These are phyloP conservation scores for Primulina huaijiensis DNA, from an alignment of 257 asterid species.

Conservation along the genomic window DNA sequence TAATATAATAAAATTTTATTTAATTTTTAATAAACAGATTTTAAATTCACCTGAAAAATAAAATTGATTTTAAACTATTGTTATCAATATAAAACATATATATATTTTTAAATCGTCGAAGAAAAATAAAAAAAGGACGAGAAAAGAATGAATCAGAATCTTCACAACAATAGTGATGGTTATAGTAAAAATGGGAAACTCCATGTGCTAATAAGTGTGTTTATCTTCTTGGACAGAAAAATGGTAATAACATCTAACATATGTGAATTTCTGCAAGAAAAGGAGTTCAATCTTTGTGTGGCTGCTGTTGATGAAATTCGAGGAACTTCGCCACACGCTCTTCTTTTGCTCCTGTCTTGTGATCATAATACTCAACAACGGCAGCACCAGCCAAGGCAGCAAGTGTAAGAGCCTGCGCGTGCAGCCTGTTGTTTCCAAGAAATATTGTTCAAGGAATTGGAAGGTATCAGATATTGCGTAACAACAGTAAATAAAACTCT, in stretches of 20 bases:
- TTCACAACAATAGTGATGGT: too few relatives aligned
- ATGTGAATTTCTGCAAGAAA: background rate
- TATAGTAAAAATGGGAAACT: too few relatives aligned
- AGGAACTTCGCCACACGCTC: constrained; percentile 80
- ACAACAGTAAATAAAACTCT: background rate
- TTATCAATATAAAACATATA: too few relatives aligned
- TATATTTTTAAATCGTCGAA: too few relatives aligned
- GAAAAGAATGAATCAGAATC: too few relatives aligned
- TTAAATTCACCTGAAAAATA: too few relatives aligned
- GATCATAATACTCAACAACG: constrained; percentile 75
- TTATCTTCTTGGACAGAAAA: background rate
- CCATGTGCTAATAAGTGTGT: background rate
- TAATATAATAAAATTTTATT: too few relatives aligned
- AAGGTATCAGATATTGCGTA: background rate
- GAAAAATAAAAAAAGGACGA: too few relatives aligned
- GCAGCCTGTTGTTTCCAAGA: constrained; percentile 64
- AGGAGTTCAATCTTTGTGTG: constrained; percentile 40
- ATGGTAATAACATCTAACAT: background rate
- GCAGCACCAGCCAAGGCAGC: constrained; percentile 83
- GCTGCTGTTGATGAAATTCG: constrained; percentile 38
- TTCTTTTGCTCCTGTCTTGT: constrained; percentile 68
- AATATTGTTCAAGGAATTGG: background rate
- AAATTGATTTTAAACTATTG: too few relatives aligned
- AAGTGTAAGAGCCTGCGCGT: constrained; percentile 90
- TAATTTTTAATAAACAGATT: too few relatives aligned